Evolutionary conservation across 1,284 basidiomycete species (phyloP).

Genomic region (Megacollybia platyphylla): DNA sequence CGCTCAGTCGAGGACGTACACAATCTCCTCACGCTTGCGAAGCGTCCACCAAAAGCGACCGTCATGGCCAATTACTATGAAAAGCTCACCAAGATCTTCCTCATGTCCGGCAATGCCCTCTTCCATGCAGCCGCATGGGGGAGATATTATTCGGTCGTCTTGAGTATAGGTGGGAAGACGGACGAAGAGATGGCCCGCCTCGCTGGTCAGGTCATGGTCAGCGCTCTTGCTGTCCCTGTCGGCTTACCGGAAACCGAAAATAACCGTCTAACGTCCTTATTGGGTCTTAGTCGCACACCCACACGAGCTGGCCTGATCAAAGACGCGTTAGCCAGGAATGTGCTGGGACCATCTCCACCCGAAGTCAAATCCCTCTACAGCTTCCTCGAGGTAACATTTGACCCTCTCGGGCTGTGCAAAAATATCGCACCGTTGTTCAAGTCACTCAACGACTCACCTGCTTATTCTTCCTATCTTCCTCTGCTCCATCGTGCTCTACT

Average conservation of each 20-base stretch:
- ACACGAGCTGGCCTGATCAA: constrained; percentile 78
- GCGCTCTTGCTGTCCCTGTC: constrained; percentile 89
- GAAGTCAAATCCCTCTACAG: constrained; percentile 77
- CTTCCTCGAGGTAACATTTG: constrained; percentile 90
- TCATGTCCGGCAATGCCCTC: constrained; percentile 86
- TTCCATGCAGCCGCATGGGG: constrained; percentile 98
- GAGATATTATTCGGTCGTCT: constrained; percentile 65
- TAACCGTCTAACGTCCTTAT: constrained; percentile 73
- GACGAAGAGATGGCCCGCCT: constrained; percentile 75
- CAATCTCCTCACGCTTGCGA: constrained; percentile 86
- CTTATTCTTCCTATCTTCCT: constrained; percentile 73
- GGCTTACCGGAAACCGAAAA: constrained; percentile 61
- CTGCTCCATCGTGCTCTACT: constrained; percentile 89
- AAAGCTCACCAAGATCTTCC: constrained; percentile 93
- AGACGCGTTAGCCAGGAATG: constrained; percentile 80
- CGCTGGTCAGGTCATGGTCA: constrained; percentile 87
- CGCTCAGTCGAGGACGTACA: constrained; percentile 98
- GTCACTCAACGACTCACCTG: constrained; percentile 30
- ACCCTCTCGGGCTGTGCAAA: constrained; percentile 82
- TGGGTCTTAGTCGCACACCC: constrained; percentile 80
- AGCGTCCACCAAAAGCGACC: constrained; percentile 81
- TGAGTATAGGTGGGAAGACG: constrained; percentile 54
- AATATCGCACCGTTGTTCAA: constrained; percentile 77
- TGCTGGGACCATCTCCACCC: constrained; percentile 73
- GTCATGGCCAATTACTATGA: constrained; percentile 99